Evolutionary conservation across 495 filamentous ascomycete species (phyloP).

Genomic region (Hypomontagnella monticulosa): DNA sequence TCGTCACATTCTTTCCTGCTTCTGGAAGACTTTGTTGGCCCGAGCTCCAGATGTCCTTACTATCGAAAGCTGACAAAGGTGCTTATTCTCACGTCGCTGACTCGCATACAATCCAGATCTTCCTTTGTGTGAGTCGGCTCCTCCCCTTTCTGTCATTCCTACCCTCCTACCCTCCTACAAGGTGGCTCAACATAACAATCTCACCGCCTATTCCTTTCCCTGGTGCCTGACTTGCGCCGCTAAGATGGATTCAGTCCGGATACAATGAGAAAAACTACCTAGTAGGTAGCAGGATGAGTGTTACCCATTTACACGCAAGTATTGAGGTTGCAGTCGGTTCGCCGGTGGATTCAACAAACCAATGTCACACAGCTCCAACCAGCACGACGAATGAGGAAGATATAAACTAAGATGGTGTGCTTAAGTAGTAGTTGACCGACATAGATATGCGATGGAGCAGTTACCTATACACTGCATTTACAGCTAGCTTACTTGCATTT

Average conservation of each 20-base stretch:
- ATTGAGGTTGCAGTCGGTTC: no score
- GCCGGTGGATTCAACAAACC: no score
- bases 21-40: conserved; percentile 30
- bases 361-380: no score
- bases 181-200: conserved; percentile 13
- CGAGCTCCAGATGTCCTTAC: conserved; percentile 27
- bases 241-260: not conserved
- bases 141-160: no score
- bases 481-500: conserved; percentile 20
- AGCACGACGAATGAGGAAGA: conserved; percentile 1
- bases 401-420: conserved; percentile 4
- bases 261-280: not conserved
- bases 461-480: conserved; percentile 8
- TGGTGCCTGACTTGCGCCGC: not conserved
- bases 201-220: conserved; percentile 28
- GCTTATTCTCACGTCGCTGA: conserved; percentile 29
- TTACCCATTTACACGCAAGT: no score
- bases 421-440: not conserved
- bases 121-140: conserved; percentile 23
- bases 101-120: conserved; percentile 5
- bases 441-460: not conserved
- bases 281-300: no score
- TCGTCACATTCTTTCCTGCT: conserved; percentile 20
- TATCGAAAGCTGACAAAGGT: conserved; percentile 5
- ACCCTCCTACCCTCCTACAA: no score